Conservation (phyloP, 2,329 filamentous ascomycete genomes). For the Seiridium cupressi region DNA sequence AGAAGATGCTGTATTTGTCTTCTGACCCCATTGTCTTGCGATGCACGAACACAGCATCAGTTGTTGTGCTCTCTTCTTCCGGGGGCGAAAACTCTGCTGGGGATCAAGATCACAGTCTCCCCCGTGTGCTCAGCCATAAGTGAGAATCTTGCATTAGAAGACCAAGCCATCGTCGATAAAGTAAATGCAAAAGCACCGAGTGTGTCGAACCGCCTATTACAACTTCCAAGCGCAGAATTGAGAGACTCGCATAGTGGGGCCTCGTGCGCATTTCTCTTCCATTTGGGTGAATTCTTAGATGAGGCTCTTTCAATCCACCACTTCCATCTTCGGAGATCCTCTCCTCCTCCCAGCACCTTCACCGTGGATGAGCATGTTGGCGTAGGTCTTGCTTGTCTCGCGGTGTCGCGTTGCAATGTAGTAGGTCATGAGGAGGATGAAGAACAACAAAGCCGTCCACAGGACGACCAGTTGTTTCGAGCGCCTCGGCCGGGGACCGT, state of each 20-base stretch:
- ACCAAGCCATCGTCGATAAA: too few relatives aligned
- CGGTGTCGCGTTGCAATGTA: conserved; percentile 23
- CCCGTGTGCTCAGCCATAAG: too few relatives aligned
- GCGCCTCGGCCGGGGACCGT: conserved; percentile 24
- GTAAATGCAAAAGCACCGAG: too few relatives aligned
- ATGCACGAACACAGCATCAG: too few relatives aligned
- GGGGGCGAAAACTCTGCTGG: too few relatives aligned
- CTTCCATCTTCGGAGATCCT: neutral
- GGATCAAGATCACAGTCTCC: too few relatives aligned
- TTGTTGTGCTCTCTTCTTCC: too few relatives aligned
- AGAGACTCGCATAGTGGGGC: neutral
- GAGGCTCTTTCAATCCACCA: neutral
- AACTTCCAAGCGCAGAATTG: neutral
- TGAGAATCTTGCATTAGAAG: too few relatives aligned
- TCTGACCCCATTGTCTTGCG: too few relatives aligned
- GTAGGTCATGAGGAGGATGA: conserved; percentile 22
- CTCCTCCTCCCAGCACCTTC: neutral
- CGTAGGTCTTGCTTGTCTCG: conserved; percentile 14
- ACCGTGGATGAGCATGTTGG: conserved; percentile 12
- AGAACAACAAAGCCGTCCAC: conserved; percentile 24
- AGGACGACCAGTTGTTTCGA: conserved; percentile 22
- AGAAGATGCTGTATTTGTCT: too few relatives aligned
- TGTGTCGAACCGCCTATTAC: too few relatives aligned
- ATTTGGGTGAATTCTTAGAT: neutral
- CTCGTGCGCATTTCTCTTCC: neutral